Conservation (phyloP, 2,329 filamentous ascomycete species). For the Fusarium hostae region DNA sequence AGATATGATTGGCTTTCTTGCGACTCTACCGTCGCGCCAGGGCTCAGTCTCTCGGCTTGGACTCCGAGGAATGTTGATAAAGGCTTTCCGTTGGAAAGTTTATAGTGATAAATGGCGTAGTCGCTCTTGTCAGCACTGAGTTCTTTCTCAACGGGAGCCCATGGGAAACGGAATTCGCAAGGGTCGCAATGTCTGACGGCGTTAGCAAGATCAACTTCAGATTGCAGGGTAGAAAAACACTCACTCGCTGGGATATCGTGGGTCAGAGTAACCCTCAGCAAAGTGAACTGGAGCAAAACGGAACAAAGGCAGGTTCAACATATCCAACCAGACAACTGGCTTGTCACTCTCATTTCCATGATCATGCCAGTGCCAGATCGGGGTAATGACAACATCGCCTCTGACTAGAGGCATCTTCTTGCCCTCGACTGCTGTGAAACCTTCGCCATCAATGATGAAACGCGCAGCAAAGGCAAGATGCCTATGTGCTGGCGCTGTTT, state of each 20-base stretch:
- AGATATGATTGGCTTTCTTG: conserved; percentile 62
- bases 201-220: background rate
- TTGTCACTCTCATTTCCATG: conserved; percentile 66
- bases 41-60: conserved; percentile 59
- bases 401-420: conserved; percentile 61
- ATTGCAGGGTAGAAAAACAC: background rate
- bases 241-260: conserved; percentile 60
- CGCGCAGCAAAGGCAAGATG: conserved; percentile 67
- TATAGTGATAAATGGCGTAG: conserved; percentile 52
- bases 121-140: conserved; percentile 50
- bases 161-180: conserved; percentile 56
- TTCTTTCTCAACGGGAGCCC: conserved; percentile 53
- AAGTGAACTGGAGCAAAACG: conserved; percentile 64
- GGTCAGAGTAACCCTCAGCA: conserved; percentile 60
- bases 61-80: conserved; percentile 60
- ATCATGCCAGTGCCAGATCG: conserved; percentile 69
- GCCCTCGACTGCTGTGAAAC: conserved; percentile 68
- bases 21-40: conserved; percentile 48
- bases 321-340: conserved; percentile 69
- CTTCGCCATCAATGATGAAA: conserved; percentile 67
- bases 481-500: conserved; percentile 65
- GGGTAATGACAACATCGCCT: conserved; percentile 68
- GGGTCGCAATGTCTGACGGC: conserved; percentile 47
- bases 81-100: conserved; percentile 42
- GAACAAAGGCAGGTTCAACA: conserved; percentile 64